A percentile compares a stretch with the other conserved stretches of the same genome.
These are phyloP conservation scores for Trichoderma guizhouense DNA, from an alignment of 2,329 filamentous ascomycete genomes.

Conservation along the genomic window DNA sequence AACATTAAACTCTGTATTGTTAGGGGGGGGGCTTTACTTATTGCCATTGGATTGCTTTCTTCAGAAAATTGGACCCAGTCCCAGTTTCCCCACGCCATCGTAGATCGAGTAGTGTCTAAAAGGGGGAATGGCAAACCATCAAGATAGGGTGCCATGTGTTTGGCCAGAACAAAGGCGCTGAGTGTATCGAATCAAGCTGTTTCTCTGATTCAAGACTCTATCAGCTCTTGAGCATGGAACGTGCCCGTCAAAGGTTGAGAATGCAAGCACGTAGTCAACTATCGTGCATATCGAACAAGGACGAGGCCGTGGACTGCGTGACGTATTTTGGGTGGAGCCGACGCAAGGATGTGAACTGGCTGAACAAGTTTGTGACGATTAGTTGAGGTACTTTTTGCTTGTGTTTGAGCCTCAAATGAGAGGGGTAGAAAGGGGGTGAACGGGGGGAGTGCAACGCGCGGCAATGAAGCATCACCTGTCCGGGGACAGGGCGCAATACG, in stretches of 20 bases:
- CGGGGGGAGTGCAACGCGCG: not conserved
- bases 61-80: not conserved
- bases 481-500: not conserved
- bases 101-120: not conserved
- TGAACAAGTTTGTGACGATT: not conserved
- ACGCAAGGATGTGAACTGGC: too few relatives aligned
- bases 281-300: not conserved
- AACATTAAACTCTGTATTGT: not conserved
- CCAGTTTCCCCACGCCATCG: not conserved
- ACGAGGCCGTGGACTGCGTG: not conserved
- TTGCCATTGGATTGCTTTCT: not conserved
- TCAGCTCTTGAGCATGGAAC: not conserved
- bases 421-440: not conserved
- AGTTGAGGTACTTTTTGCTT: not conserved
- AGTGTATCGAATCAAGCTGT: not conserved
- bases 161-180: not conserved
- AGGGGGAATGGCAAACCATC: not conserved
- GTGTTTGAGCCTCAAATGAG: not conserved
- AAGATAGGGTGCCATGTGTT: not conserved
- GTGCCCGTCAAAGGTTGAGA: not conserved
- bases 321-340: too few relatives aligned
- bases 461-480: not conserved
- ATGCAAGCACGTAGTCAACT: not conserved
- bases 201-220: not conserved
- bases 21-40: too few relatives aligned